Conservation (phyloP, 495 filamentous ascomycete genomes). For the Aspergillus nidulans region DNA sequence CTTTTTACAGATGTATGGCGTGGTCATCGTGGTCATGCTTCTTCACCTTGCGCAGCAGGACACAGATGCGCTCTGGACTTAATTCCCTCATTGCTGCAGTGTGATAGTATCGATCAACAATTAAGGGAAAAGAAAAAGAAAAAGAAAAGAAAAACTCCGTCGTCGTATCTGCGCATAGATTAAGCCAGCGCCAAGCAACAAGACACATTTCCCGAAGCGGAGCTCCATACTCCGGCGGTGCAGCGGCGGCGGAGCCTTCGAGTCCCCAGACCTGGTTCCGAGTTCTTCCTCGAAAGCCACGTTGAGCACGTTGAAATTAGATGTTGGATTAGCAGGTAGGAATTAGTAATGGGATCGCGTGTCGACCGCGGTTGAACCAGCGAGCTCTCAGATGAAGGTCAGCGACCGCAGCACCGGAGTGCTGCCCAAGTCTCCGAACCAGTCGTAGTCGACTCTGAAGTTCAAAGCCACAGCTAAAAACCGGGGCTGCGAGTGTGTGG, state of each 20-base stretch:
- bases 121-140: too few species aligned
- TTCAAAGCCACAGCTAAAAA: not conserved
- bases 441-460: not conserved
- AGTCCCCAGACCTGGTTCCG: not conserved
- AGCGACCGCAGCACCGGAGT: not conserved
- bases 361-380: not conserved
- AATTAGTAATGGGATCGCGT: not conserved
- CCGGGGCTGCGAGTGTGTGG: conserved; percentile 17
- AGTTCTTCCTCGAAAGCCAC: not conserved
- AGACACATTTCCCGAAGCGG: not conserved
- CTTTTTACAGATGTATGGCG: too few species aligned
- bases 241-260: not conserved
- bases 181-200: not conserved
- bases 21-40: too few species aligned
- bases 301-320: too few species aligned
- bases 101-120: too few species aligned
- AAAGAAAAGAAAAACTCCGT: too few species aligned
- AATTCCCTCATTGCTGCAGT: too few species aligned
- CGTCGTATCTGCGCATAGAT: not conserved
- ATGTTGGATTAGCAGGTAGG: too few species aligned
- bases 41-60: too few species aligned
- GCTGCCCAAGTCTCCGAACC: conserved; percentile 1
- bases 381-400: not conserved
- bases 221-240: not conserved
- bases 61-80: too few species aligned